Conservation (phyloP, 106 monocot species). For the Allium fistulosum region DNA sequence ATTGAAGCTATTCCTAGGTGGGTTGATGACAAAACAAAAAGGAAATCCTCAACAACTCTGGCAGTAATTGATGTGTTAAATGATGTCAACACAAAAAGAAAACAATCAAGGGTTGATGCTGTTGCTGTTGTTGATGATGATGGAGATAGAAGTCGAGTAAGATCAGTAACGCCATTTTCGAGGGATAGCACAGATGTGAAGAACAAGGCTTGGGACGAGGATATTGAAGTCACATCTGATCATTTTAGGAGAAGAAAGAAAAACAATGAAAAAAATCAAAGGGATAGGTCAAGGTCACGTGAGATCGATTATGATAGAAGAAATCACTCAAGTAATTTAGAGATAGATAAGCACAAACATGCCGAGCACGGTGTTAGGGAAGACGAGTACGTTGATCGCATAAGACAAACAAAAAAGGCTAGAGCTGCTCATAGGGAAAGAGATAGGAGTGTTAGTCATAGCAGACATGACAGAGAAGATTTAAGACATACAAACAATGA, state of each 20-base stretch:
- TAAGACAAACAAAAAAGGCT: constrained; percentile 1
- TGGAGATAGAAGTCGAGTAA: constrained; percentile 8
- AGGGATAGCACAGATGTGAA: constrained; percentile 18
- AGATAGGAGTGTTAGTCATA: constrained; percentile 32
- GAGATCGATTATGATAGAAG: constrained; percentile 16
- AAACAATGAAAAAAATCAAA: constrained; percentile 13
- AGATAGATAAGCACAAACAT: constrained; percentile 4
- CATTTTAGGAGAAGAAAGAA: constrained; percentile 13
- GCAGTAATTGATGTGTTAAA: constrained; percentile 11
- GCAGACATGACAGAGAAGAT: constrained; percentile 29
- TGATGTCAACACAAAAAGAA: background rate
- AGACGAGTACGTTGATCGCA: background rate
- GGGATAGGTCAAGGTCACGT: constrained; percentile 26
- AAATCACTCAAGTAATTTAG: constrained; percentile 13
- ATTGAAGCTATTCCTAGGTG: constrained; percentile 3
- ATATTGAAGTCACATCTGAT: constrained; percentile 1
- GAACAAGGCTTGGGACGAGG: constrained; percentile 18
- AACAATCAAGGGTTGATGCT: background rate
- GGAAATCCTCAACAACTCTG: background rate
- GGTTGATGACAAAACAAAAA: background rate
- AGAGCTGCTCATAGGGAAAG: constrained; percentile 14
- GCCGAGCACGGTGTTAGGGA: constrained; percentile 1
- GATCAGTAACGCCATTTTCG: constrained; percentile 23
- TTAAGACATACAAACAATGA: constrained; percentile 6
- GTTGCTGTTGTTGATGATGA: too few relatives aligned